Percentiles rank a stretch among this genome's conserved stretches.
Evolutionary conservation across 208 protist species (phyloP).

Genomic region (Endotrypanum monterogeii): DNA sequence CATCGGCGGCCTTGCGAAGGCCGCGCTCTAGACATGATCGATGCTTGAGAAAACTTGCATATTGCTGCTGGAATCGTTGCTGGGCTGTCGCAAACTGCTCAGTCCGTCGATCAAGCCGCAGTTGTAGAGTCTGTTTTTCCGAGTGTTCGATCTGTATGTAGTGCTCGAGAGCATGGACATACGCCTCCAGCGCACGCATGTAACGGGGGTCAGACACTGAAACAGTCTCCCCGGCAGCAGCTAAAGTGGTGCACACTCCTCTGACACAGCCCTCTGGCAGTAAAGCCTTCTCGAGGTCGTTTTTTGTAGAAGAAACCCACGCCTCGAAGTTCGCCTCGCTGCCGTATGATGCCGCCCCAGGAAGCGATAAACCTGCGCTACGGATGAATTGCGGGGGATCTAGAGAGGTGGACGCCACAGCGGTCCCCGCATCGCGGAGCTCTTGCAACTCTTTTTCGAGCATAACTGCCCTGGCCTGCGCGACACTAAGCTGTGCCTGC

Average conservation of each 20-base stretch:
- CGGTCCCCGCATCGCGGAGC: neutral
- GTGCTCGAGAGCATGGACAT: conserved; percentile 8
- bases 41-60: conserved; percentile 17
- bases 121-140: conserved; percentile 24
- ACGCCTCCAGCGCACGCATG: conserved; percentile 15
- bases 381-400: neutral
- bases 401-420: neutral
- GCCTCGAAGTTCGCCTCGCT: neutral
- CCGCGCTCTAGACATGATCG: conserved; percentile 15
- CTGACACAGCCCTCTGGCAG: neutral
- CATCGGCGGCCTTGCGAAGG: conserved; percentile 10
- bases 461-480: conserved; percentile 13
- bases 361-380: neutral
- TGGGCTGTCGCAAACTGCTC: conserved; percentile 16
- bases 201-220: conserved; percentile 5
- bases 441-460: conserved; percentile 10
- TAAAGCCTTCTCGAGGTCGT: neutral
- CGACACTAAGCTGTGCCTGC: conserved; percentile 13
- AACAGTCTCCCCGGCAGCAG: neutral
- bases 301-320: neutral
- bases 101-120: conserved; percentile 20
- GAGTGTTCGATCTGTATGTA: conserved; percentile 14
- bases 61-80: conserved; percentile 18
- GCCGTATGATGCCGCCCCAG: neutral
- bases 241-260: neutral